These are phyloP conservation scores for Fraxinus sp. DNA, from an alignment of 305 asterid species.

Conservation along the genomic window DNA sequence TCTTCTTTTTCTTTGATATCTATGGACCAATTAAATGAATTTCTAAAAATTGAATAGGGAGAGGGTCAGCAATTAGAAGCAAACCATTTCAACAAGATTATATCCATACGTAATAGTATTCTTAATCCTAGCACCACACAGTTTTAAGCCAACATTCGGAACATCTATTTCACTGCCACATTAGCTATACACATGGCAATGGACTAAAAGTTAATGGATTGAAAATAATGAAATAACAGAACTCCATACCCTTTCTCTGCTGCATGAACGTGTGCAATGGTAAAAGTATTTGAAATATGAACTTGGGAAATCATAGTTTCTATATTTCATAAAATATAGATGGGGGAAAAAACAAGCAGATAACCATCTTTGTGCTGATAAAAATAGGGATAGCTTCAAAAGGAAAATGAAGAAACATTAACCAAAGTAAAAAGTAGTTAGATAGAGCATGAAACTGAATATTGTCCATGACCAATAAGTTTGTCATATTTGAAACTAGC, in stretches of 20 bases:
- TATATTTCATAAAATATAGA: not conserved
- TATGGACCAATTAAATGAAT: not conserved
- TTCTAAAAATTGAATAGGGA: not conserved
- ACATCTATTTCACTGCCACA: not conserved
- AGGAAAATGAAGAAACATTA: not conserved
- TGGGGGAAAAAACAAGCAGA: not conserved
- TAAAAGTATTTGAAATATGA: not conserved
- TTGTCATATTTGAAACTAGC: not conserved
- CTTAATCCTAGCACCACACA: not conserved
- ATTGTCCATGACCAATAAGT: not conserved
- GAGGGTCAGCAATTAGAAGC: not conserved
- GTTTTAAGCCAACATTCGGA: not conserved
- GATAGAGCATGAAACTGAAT: not conserved
- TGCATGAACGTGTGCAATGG: not conserved
- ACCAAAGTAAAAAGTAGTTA: not conserved
- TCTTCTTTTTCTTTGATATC: not conserved
- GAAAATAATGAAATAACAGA: not conserved
- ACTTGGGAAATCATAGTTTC: not conserved
- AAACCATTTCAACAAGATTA: not conserved
- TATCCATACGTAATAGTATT: not conserved
- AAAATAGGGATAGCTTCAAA: not conserved
- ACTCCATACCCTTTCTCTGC: not conserved
- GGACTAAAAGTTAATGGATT: not conserved
- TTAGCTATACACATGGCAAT: not conserved
- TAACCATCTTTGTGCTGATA: not conserved